phyloP scores from a whole-genome alignment of 2,329 filamentous ascomycete genomes.

The Bipolaris bicolor region DNA sequence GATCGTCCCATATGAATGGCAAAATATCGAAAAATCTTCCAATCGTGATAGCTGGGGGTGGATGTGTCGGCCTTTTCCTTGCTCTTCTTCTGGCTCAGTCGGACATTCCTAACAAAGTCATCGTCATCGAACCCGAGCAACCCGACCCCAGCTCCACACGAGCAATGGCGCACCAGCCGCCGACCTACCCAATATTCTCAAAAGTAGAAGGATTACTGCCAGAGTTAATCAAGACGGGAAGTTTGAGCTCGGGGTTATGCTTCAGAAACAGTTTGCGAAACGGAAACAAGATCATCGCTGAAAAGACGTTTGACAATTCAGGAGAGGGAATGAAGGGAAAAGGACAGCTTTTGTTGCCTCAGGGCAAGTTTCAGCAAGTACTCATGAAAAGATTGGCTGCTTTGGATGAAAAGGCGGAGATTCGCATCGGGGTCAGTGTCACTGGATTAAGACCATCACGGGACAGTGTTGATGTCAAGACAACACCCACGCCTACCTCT shows the following conservation, averaged over 20 bases:
- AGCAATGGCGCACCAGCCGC: conserved; percentile 53
- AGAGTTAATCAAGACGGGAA: conserved; percentile 39
- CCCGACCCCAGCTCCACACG: conserved; percentile 44
- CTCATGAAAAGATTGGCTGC: conserved; percentile 27
- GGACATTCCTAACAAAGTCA: conserved; percentile 40
- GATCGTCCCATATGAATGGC: neutral
- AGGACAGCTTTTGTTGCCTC: conserved; percentile 37
- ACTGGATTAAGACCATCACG: conserved; percentile 15
- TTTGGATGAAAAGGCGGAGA: conserved; percentile 16
- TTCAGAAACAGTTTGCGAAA: conserved; percentile 35
- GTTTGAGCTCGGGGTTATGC: conserved; percentile 34
- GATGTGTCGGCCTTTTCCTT: conserved; percentile 51
- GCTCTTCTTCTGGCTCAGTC: conserved; percentile 48
- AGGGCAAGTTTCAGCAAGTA: conserved; percentile 42
- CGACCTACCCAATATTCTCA: conserved; percentile 49
- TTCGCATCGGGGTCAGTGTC: conserved; percentile 32
- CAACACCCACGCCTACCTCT: conserved; percentile 12
- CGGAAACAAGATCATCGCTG: conserved; percentile 37
- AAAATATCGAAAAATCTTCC: conserved; percentile 17
- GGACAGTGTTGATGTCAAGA: conserved; percentile 16
- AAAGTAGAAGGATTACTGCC: conserved; percentile 45
- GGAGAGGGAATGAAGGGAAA: conserved; percentile 33
- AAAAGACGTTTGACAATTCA: conserved; percentile 30
- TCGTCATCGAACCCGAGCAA: conserved; percentile 40
- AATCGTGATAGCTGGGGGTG: conserved; percentile 50